These are phyloP conservation scores for Graphilbum fragrans DNA, from an alignment of 2,329 filamentous ascomycete species.

Conservation along the genomic window DNA sequence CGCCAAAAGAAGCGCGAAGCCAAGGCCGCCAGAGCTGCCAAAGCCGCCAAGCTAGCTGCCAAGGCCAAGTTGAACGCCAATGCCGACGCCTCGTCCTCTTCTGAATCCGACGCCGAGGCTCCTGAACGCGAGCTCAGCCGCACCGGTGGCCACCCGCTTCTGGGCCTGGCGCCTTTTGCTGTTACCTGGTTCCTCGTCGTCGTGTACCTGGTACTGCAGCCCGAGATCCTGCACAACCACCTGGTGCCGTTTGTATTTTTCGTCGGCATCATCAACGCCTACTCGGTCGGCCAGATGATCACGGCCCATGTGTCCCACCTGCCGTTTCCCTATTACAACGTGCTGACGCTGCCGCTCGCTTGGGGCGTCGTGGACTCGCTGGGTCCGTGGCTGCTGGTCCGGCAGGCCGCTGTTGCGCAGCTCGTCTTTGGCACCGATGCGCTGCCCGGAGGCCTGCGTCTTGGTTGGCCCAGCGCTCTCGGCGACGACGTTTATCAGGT, in stretches of 20 bases:
- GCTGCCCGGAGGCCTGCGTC: conserved; percentile 5
- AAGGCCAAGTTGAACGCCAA: background rate
- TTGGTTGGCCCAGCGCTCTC: conserved; percentile 65
- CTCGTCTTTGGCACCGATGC: conserved; percentile 3
- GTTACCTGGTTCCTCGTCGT: conserved; percentile 65
- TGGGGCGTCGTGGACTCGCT: conserved; percentile 71
- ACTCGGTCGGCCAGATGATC: conserved; percentile 92
- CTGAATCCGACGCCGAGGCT: conserved; percentile 61
- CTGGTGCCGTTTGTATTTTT: conserved; percentile 85
- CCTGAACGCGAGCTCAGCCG: background rate
- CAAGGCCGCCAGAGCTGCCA: conserved; percentile 2
- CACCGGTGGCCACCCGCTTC: conserved; percentile 55
- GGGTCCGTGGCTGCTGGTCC: conserved; percentile 52
- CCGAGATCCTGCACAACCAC: conserved; percentile 68
- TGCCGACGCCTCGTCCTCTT: background rate
- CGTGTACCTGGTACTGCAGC: conserved; percentile 74
- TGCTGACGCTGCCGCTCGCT: conserved; percentile 65
- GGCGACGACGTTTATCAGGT: conserved; percentile 77
- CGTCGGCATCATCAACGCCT: conserved; percentile 82
- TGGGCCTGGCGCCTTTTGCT: conserved; percentile 75
- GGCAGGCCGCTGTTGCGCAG: conserved; percentile 19
- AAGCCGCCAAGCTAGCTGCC: background rate
- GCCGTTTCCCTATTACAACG: conserved; percentile 81
- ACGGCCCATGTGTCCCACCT: conserved; percentile 83
- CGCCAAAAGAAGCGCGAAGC: conserved; percentile 28